A percentile compares a stretch with the other conserved stretches of the same genome.
Evolutionary conservation across 345 rosid genomes (phyloP).

Genomic region (Euphorbia lathyris): DNA sequence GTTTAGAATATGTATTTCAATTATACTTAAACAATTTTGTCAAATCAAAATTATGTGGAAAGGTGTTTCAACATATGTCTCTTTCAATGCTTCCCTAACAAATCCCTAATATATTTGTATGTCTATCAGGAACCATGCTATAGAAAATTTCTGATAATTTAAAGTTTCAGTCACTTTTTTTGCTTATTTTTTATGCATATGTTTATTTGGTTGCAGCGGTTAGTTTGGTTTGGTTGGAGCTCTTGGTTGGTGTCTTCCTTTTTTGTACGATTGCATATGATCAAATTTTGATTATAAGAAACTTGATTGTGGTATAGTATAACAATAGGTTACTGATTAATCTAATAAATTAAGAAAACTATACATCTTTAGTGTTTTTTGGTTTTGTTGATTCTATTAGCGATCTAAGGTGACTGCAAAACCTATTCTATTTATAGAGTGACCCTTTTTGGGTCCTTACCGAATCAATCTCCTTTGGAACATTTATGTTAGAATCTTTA

Average conservation of each 20-base stretch:
- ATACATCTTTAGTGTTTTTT: neutral
- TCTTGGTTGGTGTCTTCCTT: neutral
- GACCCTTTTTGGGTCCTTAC: slow-evolving; percentile 53
- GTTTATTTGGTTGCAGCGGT: slow-evolving; percentile 1
- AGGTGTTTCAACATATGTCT: too few relatives aligned
- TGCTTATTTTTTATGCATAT: neutral
- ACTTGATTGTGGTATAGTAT: too few relatives aligned
- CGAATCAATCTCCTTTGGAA: slow-evolving; percentile 82
- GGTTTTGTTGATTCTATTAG: neutral
- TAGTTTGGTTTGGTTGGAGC: too few relatives aligned
- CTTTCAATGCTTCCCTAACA: too few relatives aligned
- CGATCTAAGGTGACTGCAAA: neutral
- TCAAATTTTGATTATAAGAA: neutral
- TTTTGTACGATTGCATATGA: too few relatives aligned
- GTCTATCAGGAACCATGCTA: neutral
- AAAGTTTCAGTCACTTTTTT: neutral
- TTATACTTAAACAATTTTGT: too few relatives aligned
- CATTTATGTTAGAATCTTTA: slow-evolving; percentile 73
- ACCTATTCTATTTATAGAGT: slow-evolving; percentile 41
- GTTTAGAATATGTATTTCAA: too few relatives aligned
- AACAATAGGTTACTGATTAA: neutral
- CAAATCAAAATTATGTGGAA: too few relatives aligned
- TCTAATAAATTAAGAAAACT: neutral
- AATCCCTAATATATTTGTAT: neutral
- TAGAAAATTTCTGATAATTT: neutral